phyloP scores from a whole-genome alignment of 2,329 filamentous ascomycete genomes.

The Fusarium tuaranense region DNA sequence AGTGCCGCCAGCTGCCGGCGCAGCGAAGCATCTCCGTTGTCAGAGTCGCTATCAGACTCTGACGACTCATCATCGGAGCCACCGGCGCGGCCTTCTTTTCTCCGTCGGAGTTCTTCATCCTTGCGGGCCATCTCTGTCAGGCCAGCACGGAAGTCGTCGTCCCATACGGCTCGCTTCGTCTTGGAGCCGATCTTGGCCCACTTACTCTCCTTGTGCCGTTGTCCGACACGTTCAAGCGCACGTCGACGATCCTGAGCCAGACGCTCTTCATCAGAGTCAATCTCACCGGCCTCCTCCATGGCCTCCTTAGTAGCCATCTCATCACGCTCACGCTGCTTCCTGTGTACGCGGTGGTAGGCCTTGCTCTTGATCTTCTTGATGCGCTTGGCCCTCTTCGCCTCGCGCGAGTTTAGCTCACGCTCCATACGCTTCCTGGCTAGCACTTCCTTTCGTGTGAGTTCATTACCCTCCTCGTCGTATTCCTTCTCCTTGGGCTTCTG shows the following conservation, averaged over 20 bases:
- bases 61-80: slow-evolving; percentile 65
- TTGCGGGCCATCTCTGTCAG: slow-evolving; percentile 84
- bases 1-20: slow-evolving; percentile 59
- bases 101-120: slow-evolving; percentile 83
- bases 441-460: slow-evolving; percentile 77
- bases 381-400: slow-evolving; percentile 88
- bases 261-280: slow-evolving; percentile 74
- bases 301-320: slow-evolving; percentile 64
- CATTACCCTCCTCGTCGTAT: slow-evolving; percentile 77
- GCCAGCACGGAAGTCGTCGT: slow-evolving; percentile 83
- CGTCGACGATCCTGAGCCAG: slow-evolving; percentile 77
- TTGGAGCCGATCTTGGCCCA: slow-evolving; percentile 90
- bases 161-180: slow-evolving; percentile 85
- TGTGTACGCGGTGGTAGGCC: slow-evolving; percentile 90
- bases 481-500: slow-evolving; percentile 67
- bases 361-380: slow-evolving; percentile 99
- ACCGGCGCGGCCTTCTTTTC: slow-evolving; percentile 78
- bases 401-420: slow-evolving; percentile 87
- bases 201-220: slow-evolving; percentile 87
- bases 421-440: slow-evolving; percentile 81
- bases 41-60: slow-evolving; percentile 66
- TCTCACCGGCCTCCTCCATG: slow-evolving; percentile 67
- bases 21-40: slow-evolving; percentile 66
- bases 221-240: slow-evolving; percentile 86
- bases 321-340: slow-evolving; percentile 74